Evolutionary conservation across 495 filamentous ascomycete genomes (phyloP), one percentile per base, ranked within the genome.

Genomic region (Penicillium samsonianum): DNA sequence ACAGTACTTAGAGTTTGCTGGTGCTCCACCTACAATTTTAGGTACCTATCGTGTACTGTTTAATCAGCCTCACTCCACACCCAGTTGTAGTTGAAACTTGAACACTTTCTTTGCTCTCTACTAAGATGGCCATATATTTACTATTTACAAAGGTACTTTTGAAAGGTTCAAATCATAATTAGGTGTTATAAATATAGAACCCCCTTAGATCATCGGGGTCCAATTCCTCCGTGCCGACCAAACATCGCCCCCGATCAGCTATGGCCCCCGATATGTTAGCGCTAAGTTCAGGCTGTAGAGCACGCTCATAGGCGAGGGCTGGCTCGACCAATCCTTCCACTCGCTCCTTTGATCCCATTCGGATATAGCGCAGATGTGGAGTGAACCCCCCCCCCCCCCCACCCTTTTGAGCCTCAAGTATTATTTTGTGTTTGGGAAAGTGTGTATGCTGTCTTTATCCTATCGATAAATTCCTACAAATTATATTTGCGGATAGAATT

Each of bases 111-210:
- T 46, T 28, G 9, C 23, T 17, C n/a, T 8, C 16, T 17, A 17
- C 14, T 38, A 0, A 17, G 16, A 38, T 17, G n/a, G 35, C 16
- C 35, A 38, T 17, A 3, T 38, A 3, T 17, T 17, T 8, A 38
- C 16, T 17, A 38, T 38, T 37, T n/a, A n/a, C n/a, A n/a, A n/a
- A n/a, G n/a, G n/a, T n/a, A 37, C 14, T n/a, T 2, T 6, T 37
- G 5, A 37, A n/a, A 37, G 28, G 14, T 37, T 7, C 5, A 37
- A 37, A n/a, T n/a, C 12, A n/a, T 16, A 37, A 16, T 37, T 9
- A 3, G 9, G 0, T 11, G 28, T 17, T 31, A 25, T 56, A 57
- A 57, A 57, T 31, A 49, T 56, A 57, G 54, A 57, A 55, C 28
- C 42, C 42, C 53, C 42, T 26, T 17, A 17, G n/a, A 11, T 44